Percentiles rank a stretch among this genome's conserved stretches.
Evolutionary conservation across 805 yeast genomes (phyloP).

Genomic region (Candida maltosa): DNA sequence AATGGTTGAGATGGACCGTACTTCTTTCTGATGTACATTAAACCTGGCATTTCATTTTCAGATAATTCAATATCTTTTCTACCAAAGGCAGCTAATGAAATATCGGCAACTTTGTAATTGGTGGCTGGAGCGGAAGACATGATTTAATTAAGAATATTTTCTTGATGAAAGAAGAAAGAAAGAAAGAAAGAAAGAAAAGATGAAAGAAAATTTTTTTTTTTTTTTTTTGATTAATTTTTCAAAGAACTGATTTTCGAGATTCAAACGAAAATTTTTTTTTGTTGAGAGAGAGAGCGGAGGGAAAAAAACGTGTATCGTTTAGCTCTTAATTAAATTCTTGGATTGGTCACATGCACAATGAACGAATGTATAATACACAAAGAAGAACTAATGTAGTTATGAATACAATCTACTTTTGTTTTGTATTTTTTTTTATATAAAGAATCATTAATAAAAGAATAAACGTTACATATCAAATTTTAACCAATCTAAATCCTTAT

Average conservation of each 20-base stretch:
- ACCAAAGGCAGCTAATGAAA: slow-evolving; percentile 98
- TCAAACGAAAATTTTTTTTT: no score
- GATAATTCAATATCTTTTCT: slow-evolving; percentile 98
- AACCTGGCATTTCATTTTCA: slow-evolving; percentile 99
- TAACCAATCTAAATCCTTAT: slow-evolving; percentile 23
- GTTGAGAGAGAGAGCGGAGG: not conserved
- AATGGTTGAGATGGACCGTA: slow-evolving; percentile 92
- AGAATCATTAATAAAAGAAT: no score
- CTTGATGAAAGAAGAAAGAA: not conserved
- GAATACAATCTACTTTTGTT: no score
- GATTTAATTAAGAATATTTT: not conserved
- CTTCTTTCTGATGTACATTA: slow-evolving; percentile 93
- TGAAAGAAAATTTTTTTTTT: not conserved
- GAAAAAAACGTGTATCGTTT: not conserved
- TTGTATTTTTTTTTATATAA: no score
- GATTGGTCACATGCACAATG: not conserved
- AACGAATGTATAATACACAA: not conserved
- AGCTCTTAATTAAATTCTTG: not conserved
- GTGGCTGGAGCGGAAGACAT: slow-evolving; percentile 37
- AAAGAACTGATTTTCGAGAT: no score
- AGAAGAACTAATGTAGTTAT: no score
- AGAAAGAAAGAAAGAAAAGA: not conserved
- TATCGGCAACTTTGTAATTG: slow-evolving; percentile 94
- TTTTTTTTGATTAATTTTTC: no score
- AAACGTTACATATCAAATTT: slow-evolving; percentile 22